phyloP scores from a whole-genome alignment of 2,329 filamentous ascomycete genomes.

The Alternaria alternata region DNA sequence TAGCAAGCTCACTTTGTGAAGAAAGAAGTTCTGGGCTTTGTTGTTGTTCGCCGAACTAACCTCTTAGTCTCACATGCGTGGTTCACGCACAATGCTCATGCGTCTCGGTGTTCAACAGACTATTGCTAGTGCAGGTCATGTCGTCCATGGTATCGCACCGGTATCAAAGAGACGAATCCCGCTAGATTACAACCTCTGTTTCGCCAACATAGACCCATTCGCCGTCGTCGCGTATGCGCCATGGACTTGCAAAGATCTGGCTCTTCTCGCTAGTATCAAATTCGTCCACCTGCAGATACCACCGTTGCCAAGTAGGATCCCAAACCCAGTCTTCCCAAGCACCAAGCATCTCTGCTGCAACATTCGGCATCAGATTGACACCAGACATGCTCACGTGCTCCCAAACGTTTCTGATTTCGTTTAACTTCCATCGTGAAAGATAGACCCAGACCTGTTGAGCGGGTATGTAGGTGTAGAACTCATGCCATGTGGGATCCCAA shows the following conservation, averaged over 20 bases:
- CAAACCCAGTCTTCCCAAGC: conserved; percentile 33
- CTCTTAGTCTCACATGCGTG: not conserved
- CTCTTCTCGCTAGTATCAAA: conserved; percentile 1
- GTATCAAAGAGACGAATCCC: not conserved
- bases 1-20: not conserved
- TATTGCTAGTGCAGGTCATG: not conserved
- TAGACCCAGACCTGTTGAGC: conserved; percentile 14
- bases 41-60: not conserved
- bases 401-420: conserved; percentile 19
- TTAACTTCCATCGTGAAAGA: conserved; percentile 22
- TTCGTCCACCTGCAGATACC: conserved; percentile 21
- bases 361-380: conserved; percentile 12
- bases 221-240: conserved; percentile 16
- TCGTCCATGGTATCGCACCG: not conserved
- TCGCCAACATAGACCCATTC: conserved; percentile 25
- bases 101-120: not conserved
- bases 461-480: conserved; percentile 21
- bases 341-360: conserved; percentile 18
- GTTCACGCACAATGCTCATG: not conserved
- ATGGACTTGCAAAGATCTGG: conserved; percentile 23
- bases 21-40: not conserved
- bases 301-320: conserved; percentile 23
- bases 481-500: conserved; percentile 25
- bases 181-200: not conserved
- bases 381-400: conserved; percentile 16